A percentile compares a stretch with the other conserved stretches of the same genome.
Conservation (phyloP, 2,329 filamentous ascomycete species). For the Clarireedia hainanense region DNA sequence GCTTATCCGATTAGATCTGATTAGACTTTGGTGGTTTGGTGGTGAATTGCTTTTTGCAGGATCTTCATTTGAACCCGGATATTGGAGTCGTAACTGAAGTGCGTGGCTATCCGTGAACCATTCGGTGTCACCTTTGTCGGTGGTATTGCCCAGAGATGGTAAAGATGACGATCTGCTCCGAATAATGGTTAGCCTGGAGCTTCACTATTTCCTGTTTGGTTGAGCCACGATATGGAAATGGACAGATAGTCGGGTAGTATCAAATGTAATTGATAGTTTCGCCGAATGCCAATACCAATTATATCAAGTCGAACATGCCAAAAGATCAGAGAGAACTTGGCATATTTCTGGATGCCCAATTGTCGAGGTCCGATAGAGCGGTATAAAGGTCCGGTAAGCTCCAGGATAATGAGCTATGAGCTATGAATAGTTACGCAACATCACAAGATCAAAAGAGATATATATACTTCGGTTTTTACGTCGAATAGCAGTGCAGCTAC, state of each 20-base stretch:
- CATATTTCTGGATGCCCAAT: background rate
- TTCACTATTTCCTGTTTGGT: background rate
- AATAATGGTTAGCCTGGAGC: background rate
- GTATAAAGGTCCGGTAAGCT: background rate
- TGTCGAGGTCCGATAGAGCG: background rate
- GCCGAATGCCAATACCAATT: background rate
- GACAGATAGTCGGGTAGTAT: background rate
- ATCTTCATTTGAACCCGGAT: background rate
- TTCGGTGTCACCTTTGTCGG: background rate
- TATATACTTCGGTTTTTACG: background rate
- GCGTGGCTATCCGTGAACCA: background rate
- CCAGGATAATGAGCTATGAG: background rate
- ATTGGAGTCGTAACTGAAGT: background rate
- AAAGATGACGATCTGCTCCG: too few species aligned
- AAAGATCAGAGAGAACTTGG: conserved; percentile 1
- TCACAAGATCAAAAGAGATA: conserved; percentile 3
- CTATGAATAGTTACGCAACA: conserved; percentile 4
- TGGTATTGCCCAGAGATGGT: background rate
- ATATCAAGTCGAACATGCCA: background rate
- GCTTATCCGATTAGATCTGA: conserved; percentile 6
- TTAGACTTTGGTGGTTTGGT: conserved; percentile 12
- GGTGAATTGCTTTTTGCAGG: background rate
- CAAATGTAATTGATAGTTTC: background rate
- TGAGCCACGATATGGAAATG: background rate
- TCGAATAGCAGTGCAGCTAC: background rate